These are phyloP conservation scores for Fusarium devonianum DNA, from an alignment of 2,329 filamentous ascomycete species.

Conservation along the genomic window DNA sequence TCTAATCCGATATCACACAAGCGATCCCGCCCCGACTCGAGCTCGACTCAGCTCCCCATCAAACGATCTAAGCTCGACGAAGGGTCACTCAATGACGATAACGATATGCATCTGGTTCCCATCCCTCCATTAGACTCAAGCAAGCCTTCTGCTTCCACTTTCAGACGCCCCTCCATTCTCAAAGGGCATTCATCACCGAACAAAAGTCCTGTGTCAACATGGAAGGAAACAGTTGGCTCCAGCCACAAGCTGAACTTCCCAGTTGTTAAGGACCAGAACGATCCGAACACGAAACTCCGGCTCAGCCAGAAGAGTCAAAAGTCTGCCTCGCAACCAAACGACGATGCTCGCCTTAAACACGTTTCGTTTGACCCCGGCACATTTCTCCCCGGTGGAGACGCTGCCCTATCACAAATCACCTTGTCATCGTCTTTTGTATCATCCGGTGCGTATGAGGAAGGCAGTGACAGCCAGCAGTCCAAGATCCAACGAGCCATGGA, in stretches of 20 bases:
- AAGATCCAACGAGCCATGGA: constrained; percentile 28
- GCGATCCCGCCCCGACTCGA: constrained; percentile 8
- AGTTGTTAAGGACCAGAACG: constrained; percentile 78
- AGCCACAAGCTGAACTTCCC: constrained; percentile 66
- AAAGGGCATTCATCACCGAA: constrained; percentile 6
- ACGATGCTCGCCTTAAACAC: constrained; percentile 41
- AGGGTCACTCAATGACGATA: not conserved
- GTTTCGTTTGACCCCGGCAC: constrained; percentile 34
- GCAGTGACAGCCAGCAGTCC: constrained; percentile 7
- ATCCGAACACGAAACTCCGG: constrained; percentile 67
- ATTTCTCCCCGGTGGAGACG: constrained; percentile 7
- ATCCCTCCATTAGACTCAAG: constrained; percentile 7
- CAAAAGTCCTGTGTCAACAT: not conserved
- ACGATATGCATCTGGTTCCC: constrained; percentile 21
- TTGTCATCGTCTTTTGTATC: constrained; percentile 24
- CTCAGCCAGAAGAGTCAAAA: constrained; percentile 68
- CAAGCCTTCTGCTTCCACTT: constrained; percentile 3
- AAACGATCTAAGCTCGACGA: constrained; percentile 12
- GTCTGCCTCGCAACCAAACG: constrained; percentile 57
- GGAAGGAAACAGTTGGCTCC: constrained; percentile 39
- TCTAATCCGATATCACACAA: constrained; percentile 17
- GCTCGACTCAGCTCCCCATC: constrained; percentile 1
- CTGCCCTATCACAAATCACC: constrained; percentile 9
- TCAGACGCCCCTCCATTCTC: constrained; percentile 3
- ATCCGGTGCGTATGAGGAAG: constrained; percentile 11